These are phyloP conservation scores for Penicillium digitatum DNA, from an alignment of 2,329 filamentous ascomycete genomes.

Conservation along the genomic window DNA sequence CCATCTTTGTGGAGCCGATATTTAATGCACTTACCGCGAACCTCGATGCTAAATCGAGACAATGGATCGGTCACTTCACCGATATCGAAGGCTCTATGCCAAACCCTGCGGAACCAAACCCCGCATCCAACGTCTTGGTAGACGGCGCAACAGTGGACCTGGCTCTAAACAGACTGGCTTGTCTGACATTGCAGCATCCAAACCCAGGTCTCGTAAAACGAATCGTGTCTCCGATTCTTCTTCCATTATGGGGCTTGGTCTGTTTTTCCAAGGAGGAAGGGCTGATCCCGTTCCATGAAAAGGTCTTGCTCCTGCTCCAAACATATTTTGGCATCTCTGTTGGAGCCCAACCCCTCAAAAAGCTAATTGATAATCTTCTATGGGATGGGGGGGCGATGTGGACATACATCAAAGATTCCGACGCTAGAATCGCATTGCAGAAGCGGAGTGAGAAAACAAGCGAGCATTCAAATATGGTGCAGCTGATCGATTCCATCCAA, in stretches of 20 bases:
- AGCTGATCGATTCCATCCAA: conserved; percentile 35
- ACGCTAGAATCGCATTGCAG: conserved; percentile 26
- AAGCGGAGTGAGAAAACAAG: conserved; percentile 19
- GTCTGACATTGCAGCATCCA: conserved; percentile 40
- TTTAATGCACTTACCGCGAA: conserved; percentile 37
- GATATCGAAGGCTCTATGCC: conserved; percentile 13
- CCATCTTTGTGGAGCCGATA: conserved; percentile 41
- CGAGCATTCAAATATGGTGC: conserved; percentile 29
- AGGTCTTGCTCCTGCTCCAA: conserved; percentile 32
- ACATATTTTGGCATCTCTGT: conserved; percentile 43
- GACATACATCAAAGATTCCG: conserved; percentile 30
- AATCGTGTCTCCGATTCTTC: conserved; percentile 38
- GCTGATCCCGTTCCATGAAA: conserved; percentile 26
- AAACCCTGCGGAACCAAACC: not conserved
- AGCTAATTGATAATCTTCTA: conserved; percentile 40
- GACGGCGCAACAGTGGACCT: conserved; percentile 26
- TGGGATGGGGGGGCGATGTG: conserved; percentile 40
- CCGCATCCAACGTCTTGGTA: conserved; percentile 21
- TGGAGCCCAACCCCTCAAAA: conserved; percentile 34
- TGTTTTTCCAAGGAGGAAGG: conserved; percentile 36
- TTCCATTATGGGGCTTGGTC: conserved; percentile 42
- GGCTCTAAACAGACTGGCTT: conserved; percentile 36
- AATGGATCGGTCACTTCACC: conserved; percentile 30
- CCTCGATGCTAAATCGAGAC: conserved; percentile 22
- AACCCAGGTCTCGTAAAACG: conserved; percentile 44